Evolutionary conservation across 1,139 yeast species (phyloP).

Genomic region (Taiozyma sp.): DNA sequence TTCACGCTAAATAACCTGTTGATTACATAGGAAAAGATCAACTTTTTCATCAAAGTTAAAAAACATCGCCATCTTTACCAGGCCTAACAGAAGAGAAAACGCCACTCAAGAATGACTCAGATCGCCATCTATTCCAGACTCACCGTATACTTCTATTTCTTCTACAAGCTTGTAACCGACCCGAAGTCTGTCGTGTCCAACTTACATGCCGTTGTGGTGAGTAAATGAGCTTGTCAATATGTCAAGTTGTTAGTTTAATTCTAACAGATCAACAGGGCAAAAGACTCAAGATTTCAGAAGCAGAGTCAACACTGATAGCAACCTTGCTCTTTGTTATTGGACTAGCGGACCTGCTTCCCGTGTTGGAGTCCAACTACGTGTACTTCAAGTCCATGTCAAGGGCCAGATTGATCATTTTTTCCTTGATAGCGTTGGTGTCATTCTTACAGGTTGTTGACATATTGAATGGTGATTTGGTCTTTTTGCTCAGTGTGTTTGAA

Average conservation of each 20-base stretch:
- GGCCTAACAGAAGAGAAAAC: not conserved
- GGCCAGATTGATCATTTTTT: constrained; percentile 5
- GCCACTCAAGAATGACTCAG: not conserved
- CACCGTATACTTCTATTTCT: constrained; percentile 25
- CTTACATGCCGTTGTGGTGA: not conserved
- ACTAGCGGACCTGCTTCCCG: constrained; percentile 4
- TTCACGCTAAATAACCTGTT: no score
- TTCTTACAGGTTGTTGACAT: constrained; percentile 4
- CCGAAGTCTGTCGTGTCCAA: not conserved
- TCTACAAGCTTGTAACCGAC: constrained; percentile 38
- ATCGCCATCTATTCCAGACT: not conserved
- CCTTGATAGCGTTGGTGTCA: constrained; percentile 3
- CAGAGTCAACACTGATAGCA: constrained; percentile 8
- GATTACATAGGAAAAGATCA: not conserved
- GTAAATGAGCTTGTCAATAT: not conserved
- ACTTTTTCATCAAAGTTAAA: not conserved
- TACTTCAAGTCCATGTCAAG: constrained; percentile 7
- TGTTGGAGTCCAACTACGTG: constrained; percentile 2
- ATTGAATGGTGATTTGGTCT: constrained; percentile 6
- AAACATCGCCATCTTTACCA: not conserved
- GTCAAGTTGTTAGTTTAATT: not conserved
- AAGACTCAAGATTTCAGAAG: constrained; percentile 5
- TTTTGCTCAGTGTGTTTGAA: constrained; percentile 5
- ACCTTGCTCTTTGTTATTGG: constrained; percentile 3
- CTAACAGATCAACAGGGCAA: constrained; percentile 1